Conservation (phyloP, 164 flowering plant species). For the grape (Vitis vinifera) region ASM3070453v1 NC_081809.1:16264501-16265000, state of each 20-base stretch:
- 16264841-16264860: background rate
- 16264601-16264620: constrained; percentile 11
- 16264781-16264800: too few species aligned
- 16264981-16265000: constrained; percentile 87
- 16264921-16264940: constrained; percentile 90
- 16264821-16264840: too few species aligned
- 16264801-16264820: too few species aligned
- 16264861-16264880: constrained; percentile 11
- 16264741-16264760: background rate
- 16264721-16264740: background rate
- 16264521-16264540: background rate
- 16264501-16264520: too few species aligned
- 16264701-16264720: constrained; percentile 15
- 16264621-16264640: constrained; percentile 19
- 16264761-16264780: too few species aligned
- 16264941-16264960: constrained; percentile 66
- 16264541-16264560: background rate
- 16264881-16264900: too few species aligned
- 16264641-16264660: constrained; percentile 5
- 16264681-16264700: background rate
- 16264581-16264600: background rate
- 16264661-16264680: background rate
- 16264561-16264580: background rate
- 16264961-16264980: constrained; percentile 57
- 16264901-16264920: constrained; percentile 39